Conservation (phyloP, 306 rosid genomes). For the Styphnolobium japonicum region DNA sequence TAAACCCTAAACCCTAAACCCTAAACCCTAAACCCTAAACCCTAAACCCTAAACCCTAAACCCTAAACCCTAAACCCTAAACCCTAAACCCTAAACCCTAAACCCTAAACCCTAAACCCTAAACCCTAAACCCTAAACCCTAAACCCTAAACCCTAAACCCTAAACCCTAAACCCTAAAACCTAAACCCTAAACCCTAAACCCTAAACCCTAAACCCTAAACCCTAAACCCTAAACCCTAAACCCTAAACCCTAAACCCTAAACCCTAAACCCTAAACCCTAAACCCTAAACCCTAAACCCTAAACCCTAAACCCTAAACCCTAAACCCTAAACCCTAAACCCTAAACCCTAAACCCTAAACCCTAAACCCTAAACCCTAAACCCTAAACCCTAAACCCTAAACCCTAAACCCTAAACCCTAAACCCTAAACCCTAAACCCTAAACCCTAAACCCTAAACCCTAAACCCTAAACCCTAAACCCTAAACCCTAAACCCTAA, state of each 20-base stretch:
- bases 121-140: not conserved
- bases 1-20: not conserved
- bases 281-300: not conserved
- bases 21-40: conserved; percentile 20
- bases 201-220: conserved; percentile 12
- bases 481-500: conserved; percentile 4
- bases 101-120: not conserved
- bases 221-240: conserved; percentile 20
- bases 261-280: conserved; percentile 12
- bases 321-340: conserved; percentile 1
- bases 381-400: conserved; percentile 6
- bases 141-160: not conserved
- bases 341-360: conserved; percentile 12
- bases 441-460: not conserved
- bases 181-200: conserved; percentile 1
- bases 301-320: conserved; percentile 5
- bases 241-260: conserved; percentile 13
- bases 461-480: conserved; percentile 4
- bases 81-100: conserved; percentile 23
- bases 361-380: conserved; percentile 15
- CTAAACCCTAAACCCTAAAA: conserved; percentile 8
- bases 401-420: conserved; percentile 11
- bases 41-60: conserved; percentile 3
- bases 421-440: conserved; percentile 3
- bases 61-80: not conserved